Conservation (phyloP, 331 rosid genomes). For the Phaseolus coccineus region DNA sequence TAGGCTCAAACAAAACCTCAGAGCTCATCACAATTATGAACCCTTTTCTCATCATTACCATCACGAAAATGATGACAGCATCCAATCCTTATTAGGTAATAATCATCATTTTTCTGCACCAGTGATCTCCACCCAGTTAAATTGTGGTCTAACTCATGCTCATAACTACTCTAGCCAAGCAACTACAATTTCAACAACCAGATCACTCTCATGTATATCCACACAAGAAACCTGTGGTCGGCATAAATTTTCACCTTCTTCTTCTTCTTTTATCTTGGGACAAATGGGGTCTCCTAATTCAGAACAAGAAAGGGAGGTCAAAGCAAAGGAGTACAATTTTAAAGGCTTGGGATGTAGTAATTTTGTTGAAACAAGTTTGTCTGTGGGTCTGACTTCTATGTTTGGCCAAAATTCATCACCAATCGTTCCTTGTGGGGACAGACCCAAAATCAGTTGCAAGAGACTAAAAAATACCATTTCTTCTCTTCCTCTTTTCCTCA, state of each 20-base stretch:
- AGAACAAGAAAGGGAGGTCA: slow-evolving; percentile 30
- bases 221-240: neutral
- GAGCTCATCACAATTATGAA: slow-evolving; percentile 33
- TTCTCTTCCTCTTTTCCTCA: slow-evolving; percentile 49
- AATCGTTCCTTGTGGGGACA: slow-evolving; percentile 43
- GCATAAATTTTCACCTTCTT: neutral
- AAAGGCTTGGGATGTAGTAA: slow-evolving; percentile 24
- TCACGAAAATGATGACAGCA: slow-evolving; percentile 17
- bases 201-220: neutral
- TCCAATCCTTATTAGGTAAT: slow-evolving; percentile 41
- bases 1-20: slow-evolving; percentile 66
- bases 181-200: slow-evolving; percentile 36
- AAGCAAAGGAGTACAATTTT: slow-evolving; percentile 37
- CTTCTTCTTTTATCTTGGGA: slow-evolving; percentile 26
- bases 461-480: slow-evolving; percentile 52
- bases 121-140: slow-evolving; percentile 16
- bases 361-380: slow-evolving; percentile 65
- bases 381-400: slow-evolving; percentile 59
- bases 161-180: slow-evolving; percentile 30
- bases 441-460: slow-evolving; percentile 46
- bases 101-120: slow-evolving; percentile 37
- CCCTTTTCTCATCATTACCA: neutral
- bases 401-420: slow-evolving; percentile 48
- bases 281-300: slow-evolving; percentile 34
- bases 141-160: slow-evolving; percentile 12